Percentiles rank a stretch among this genome's conserved stretches.
Conservation (phyloP, 192 early-diverging fungal genomes). For the Coemansia sp. region DNA sequence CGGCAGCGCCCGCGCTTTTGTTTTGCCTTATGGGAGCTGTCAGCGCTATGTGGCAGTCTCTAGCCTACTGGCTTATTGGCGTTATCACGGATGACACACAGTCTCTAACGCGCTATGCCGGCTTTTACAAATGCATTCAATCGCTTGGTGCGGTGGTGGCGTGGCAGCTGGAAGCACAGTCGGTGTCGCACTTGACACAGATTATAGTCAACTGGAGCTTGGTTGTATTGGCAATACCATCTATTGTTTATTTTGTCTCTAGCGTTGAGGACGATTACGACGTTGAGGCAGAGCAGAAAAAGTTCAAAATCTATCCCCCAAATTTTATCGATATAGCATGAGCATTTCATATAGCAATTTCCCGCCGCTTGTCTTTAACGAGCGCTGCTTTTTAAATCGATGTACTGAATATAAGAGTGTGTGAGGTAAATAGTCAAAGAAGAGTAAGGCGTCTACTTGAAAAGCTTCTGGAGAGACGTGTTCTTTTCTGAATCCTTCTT, state of each 20-base stretch:
- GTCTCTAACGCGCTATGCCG: slow-evolving; percentile 66
- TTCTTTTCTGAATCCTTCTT: slow-evolving; percentile 98
- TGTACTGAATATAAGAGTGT: neutral
- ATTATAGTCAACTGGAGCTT: slow-evolving; percentile 56
- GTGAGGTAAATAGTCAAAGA: neutral
- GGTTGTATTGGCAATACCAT: slow-evolving; percentile 42
- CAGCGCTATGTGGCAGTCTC: slow-evolving; percentile 77
- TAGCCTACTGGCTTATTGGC: slow-evolving; percentile 79
- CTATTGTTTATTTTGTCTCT: slow-evolving; percentile 49
- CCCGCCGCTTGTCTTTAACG: neutral
- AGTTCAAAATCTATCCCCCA: neutral
- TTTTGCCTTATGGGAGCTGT: slow-evolving; percentile 73
- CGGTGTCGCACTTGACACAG: slow-evolving; percentile 38
- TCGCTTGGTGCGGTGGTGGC: slow-evolving; percentile 65
- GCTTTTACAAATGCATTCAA: slow-evolving; percentile 87
- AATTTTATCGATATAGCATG: slow-evolving; percentile 15
- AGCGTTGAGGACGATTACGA: slow-evolving; percentile 29
- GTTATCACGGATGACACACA: slow-evolving; percentile 74
- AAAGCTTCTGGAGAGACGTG: slow-evolving; percentile 95
- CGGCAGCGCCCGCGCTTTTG: slow-evolving; percentile 60
- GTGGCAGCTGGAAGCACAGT: slow-evolving; percentile 64
- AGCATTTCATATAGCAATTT: neutral
- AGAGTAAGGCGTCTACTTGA: slow-evolving; percentile 69
- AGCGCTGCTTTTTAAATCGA: neutral
- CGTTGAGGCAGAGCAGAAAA: slow-evolving; percentile 8